These are phyloP conservation scores for Podochytrium sp. DNA, from an alignment of 192 early-diverging fungal species.

Conservation along the genomic window DNA sequence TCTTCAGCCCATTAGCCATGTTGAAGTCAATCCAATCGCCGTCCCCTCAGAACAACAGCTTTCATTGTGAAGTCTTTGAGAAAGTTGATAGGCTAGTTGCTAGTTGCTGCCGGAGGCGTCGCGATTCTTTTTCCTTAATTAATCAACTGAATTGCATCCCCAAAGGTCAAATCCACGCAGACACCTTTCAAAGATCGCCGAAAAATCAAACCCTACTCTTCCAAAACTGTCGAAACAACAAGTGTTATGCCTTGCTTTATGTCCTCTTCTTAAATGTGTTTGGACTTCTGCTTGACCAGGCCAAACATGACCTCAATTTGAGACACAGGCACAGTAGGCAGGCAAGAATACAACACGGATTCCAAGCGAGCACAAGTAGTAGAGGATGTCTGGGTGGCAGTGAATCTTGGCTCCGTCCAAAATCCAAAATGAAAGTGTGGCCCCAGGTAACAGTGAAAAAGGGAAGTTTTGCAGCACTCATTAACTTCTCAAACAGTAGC, in stretches of 20 bases:
- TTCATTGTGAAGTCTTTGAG: too few species aligned
- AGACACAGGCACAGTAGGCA: conserved; percentile 34
- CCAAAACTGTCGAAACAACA: background rate
- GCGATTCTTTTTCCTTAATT: too few species aligned
- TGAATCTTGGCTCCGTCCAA: conserved; percentile 37
- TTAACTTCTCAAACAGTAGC: conserved; percentile 15
- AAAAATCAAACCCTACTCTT: too few species aligned
- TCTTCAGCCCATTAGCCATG: too few species aligned
- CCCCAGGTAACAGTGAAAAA: conserved; percentile 3
- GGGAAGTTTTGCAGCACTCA: background rate
- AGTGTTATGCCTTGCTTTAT: background rate
- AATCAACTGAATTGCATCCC: too few species aligned
- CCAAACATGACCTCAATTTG: conserved; percentile 40
- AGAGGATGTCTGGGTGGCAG: background rate
- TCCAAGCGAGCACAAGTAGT: conserved; percentile 1
- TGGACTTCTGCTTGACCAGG: conserved; percentile 10
- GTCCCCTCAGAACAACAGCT: too few species aligned
- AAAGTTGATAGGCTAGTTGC: too few species aligned
- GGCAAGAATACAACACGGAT: conserved; percentile 27
- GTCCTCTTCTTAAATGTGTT: background rate
- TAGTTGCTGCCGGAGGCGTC: too few species aligned
- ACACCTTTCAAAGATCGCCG: too few species aligned
- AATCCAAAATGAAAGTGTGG: conserved; percentile 23
- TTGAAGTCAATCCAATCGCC: too few species aligned
- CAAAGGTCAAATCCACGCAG: too few species aligned